A percentile compares a stretch with the other conserved stretches of the same genome.
Evolutionary conservation across 108 stramenopile genomes (phyloP).

Genomic region (Craspedostauros australis): DNA sequence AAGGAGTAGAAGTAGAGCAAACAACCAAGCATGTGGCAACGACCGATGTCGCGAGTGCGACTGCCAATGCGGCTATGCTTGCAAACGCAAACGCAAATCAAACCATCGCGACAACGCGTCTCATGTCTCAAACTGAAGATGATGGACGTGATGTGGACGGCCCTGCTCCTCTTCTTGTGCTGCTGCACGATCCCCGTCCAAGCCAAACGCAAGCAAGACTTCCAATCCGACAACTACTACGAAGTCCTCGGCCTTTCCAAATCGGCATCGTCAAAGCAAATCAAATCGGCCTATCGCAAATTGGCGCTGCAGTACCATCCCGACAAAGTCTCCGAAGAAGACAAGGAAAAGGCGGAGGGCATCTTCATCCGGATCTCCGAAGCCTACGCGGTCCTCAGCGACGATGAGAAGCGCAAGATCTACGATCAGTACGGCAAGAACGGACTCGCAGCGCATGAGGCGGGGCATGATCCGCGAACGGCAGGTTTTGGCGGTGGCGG

Average conservation of each 20-base stretch:
- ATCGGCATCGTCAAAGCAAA: conserved; percentile 43
- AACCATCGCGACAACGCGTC: too few relatives aligned
- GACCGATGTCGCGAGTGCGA: too few relatives aligned
- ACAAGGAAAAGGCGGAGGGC: conserved; percentile 50
- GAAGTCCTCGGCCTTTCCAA: conserved; percentile 39
- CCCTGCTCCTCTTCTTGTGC: too few relatives aligned
- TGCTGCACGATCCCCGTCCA: too few relatives aligned
- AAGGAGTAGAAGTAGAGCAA: too few relatives aligned
- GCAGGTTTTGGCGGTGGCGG: conserved; percentile 50
- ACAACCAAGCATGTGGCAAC: too few relatives aligned
- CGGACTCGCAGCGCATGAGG: conserved; percentile 63
- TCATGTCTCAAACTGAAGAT: too few relatives aligned
- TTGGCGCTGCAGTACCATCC: conserved; percentile 67
- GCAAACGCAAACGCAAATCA: too few relatives aligned
- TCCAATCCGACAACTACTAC: conserved; percentile 43
- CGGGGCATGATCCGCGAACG: conserved; percentile 61
- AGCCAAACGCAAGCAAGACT: conserved; percentile 9
- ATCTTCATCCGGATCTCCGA: conserved; percentile 64
- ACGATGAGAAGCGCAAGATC: conserved; percentile 76
- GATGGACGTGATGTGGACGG: too few relatives aligned
- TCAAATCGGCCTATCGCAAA: conserved; percentile 60
- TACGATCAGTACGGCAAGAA: conserved; percentile 81
- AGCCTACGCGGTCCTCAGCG: conserved; percentile 71
- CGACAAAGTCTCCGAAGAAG: conserved; percentile 55
- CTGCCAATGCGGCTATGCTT: too few relatives aligned